Base-by-base conservation (phyloP, 2,329 filamentous ascomycete species). In the Alternaria arbusti region DNA sequence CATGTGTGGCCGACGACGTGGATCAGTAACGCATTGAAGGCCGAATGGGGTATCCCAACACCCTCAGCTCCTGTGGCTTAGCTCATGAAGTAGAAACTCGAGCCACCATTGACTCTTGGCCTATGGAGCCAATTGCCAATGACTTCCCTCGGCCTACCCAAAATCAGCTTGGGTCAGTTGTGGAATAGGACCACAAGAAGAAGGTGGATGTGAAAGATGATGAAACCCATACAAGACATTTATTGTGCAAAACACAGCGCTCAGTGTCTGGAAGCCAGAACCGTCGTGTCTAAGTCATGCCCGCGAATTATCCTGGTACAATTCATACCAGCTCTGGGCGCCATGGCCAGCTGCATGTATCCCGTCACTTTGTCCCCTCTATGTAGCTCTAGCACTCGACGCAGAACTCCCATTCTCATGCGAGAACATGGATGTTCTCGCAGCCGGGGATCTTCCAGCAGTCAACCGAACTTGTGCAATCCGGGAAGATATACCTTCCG, bases 1-100 rank as follows among this genome's bases (percentile, higher is more conserved):
- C 68, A 77, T 13, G 59, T 70, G 3, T 78, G 75, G 75, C 75
- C 75, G 8, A 78, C 74, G 9, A 64, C 67, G 7, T 77, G 75
- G 75, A 76, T 78, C 26, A 65, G 72, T 40, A 73, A 69, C 22
- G 71, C 70, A 20, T 59, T 78, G 15, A 75, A 65, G 46, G 20
- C 20, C 12, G 68, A 77, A 57, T 78, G 75, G 74, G 72, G 67
- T 8, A n/a, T 60, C 5, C 36, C 57, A 20, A 12, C 8, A 40
- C 11, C 26, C 2, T 68, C 44, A 12, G 36, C 26, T 36, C 50
- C 60, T 22, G 44, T 50, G 20, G 43, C 51, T 23, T 30, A 49
- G 32, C 17, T 50, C 44, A 43, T 32, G 36, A 20, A 32, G 40
- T 20, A 43, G 12, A 15, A 6, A 13, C 17, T 47, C 12, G 10